Evolutionary conservation across 2,329 filamentous ascomycete species (phyloP), one percentile per base, ranked within the genome.

Genomic region (Calonectria naviculata): DNA sequence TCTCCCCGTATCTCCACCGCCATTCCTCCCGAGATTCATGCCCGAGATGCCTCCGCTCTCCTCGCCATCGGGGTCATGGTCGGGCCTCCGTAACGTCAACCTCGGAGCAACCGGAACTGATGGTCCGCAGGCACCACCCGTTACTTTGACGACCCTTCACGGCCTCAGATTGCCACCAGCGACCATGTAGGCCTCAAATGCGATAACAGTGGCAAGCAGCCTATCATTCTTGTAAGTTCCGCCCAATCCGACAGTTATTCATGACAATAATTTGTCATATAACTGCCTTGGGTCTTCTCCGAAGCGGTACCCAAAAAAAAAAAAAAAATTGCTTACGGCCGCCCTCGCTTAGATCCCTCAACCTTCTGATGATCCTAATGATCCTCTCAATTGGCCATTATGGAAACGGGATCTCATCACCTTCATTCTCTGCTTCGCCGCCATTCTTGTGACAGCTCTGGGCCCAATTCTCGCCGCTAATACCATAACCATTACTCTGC

Each of bases 391-490:
- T 80, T 98, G 95, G 95, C 93, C 95, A 26, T 83, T 97, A 71
- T 96, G 94, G 93, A 90, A 90, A 76, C 94, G 95, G 80, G 95
- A 98, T 81, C 77, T 93, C 65, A 95, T 97, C 80, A 93, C 95
- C 72, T 86, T 91, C 69, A 89, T 94, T 73, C 90, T 98, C 29
- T 98, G 93, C 73, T 84, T 97, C 71, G 89, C 93, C 28, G 93
- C 94, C 73, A 92, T 98, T 79, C 93, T 98, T 75, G 95, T 94
- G 63, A 94, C 94, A 15, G 93, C 94, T 0, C 90, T 97, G 12
- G 95, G 94, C 34, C 93, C 96, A 5, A 92, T 98, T 68, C 92
- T 98, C 74, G 95, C 95, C 54, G 94, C 95, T 68, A 95, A 97
- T 83, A 97, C 95, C 1, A 85, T 98, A 69, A 94, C 93, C 5